Evolutionary conservation across 2,329 filamentous ascomycete species (phyloP).

Genomic region (Coniochaeta prunicola): DNA sequence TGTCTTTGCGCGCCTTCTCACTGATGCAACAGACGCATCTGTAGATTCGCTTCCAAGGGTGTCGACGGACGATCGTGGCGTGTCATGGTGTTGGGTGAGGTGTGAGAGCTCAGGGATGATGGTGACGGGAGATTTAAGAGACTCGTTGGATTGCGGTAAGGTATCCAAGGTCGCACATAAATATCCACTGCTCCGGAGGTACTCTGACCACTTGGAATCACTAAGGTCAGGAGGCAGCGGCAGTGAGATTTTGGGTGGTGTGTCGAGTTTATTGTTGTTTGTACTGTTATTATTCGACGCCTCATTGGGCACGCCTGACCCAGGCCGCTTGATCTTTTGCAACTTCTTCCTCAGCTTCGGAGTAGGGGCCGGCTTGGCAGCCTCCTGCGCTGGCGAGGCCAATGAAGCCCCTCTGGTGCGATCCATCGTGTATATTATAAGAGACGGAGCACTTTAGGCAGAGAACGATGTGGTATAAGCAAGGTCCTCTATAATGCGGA

Average conservation of each 20-base stretch:
- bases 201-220: constrained; percentile 24
- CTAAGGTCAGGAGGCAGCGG: constrained; percentile 23
- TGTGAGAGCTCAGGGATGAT: constrained; percentile 27
- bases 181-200: constrained; percentile 19
- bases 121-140: constrained; percentile 5
- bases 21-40: not conserved
- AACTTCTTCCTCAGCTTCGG: constrained; percentile 23
- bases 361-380: constrained; percentile 9
- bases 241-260: constrained; percentile 9
- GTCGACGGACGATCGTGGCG: not conserved
- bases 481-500: not conserved
- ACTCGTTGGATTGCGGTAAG: constrained; percentile 10
- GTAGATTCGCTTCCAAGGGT: not conserved
- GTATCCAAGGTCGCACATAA: constrained; percentile 11
- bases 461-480: not conserved
- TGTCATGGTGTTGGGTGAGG: constrained; percentile 22
- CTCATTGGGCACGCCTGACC: constrained; percentile 9
- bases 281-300: constrained; percentile 2
- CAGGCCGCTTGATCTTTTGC: constrained; percentile 19
- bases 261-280: constrained; percentile 9
- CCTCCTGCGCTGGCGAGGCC: constrained; percentile 9
- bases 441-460: constrained; percentile 13
- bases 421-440: constrained; percentile 13
- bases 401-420: constrained; percentile 13
- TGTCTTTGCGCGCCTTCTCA: constrained; percentile 42